Base-by-base conservation (phyloP, 139 green algal species). In the Medakamo hakoo region DNA sequence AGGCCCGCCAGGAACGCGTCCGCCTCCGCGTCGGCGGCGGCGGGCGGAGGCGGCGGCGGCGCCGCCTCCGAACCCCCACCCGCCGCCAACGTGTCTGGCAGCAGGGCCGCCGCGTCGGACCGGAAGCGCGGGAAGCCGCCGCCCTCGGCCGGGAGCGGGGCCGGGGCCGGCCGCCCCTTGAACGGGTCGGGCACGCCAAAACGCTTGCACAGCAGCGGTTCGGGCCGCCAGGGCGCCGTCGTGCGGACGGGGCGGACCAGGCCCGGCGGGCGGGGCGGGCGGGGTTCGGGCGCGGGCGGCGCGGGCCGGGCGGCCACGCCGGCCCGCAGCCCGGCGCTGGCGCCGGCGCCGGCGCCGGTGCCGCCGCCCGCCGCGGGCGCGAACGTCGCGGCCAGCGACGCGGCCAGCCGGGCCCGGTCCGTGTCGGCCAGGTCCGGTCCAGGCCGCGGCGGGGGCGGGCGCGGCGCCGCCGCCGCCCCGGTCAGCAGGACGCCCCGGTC, bases 151-250 rank as follows among this genome's bases (percentile, higher is more conserved):
- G 16, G 9, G n/a, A n/a, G n/a, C n/a, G n/a, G n/a, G n/a, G n/a
- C n/a, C 9, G 40, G 40, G 40, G 67, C 58, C 1, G 76, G 64
- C 21, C 60, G 30, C 16, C 69, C 76, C 31, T 79, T 70, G 74
- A 86, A 94, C 0, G 91, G 91, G 68, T 97, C 86, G 0, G 77
- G 71, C 52, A 98, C 81, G 26, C 90, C 88, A 62, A 96, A 91
- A 0, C 92, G 76, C 73, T 86, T 89, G 79, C 91, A 98, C 64
- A 98, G 80, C 68, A 98, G 74, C 4, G 86, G 76, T 49, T 69
- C 75, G 14, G 92, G 91, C 31, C 82, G 62, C 92, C 92, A 98
- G 27, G 95, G 84, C 58, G 88, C 77, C 32, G 70, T 67, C 0
- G 58, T 75, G 9, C 79, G 71, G 0, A 69, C 63, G 1, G 78